Base-by-base conservation (phyloP, 179 eudicot species). In the Spinacia oleracea region DNA sequence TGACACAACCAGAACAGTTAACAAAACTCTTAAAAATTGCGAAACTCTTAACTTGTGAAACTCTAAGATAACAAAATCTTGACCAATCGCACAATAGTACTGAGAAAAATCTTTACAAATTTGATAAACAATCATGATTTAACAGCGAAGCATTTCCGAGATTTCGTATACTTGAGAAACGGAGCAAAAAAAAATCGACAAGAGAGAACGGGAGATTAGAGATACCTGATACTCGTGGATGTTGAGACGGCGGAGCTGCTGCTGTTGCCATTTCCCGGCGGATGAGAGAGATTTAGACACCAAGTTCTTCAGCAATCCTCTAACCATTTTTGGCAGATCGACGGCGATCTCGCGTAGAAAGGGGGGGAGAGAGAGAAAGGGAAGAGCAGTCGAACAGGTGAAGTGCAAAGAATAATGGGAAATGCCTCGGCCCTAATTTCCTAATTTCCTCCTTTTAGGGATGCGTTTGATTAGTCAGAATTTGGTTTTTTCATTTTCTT, bases 191-290 rank as follows among this genome's bases (percentile, higher is more conserved):
- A n/a, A n/a, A n/a, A n/a, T n/a, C n/a, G n/a, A n/a, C n/a, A n/a
- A n/a, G n/a, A n/a, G n/a, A n/a, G n/a, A n/a, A n/a, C n/a, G n/a
- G n/a, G n/a, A n/a, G n/a, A 38, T 38, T 6, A 38, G 40, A 38
- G n/a, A n/a, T 32, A 91, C 97, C 97, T 92, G 97, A 70, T 88
- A 92, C 43, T 93, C 94, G 56, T 93, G 98, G 84, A 91, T 88
- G 85, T 93, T 93, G 87, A 95, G 98, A 80, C 91, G 97, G 73
- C 98, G 98, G 70, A 95, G 93, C 85, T 95, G 98, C 56, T 95
- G 93, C 20, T 91, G 95, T 74, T 95, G 98, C 92, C 91, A 95
- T 93, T 90, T 90, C 29, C 94, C 94, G 87, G 97, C 93, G 83
- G 88, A 66, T 77, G 95, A 81, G 58, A 95, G 91, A 20, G 98